phyloP scores from a whole-genome alignment of 345 rosid species.

The Gossypium raimondii region DNA sequence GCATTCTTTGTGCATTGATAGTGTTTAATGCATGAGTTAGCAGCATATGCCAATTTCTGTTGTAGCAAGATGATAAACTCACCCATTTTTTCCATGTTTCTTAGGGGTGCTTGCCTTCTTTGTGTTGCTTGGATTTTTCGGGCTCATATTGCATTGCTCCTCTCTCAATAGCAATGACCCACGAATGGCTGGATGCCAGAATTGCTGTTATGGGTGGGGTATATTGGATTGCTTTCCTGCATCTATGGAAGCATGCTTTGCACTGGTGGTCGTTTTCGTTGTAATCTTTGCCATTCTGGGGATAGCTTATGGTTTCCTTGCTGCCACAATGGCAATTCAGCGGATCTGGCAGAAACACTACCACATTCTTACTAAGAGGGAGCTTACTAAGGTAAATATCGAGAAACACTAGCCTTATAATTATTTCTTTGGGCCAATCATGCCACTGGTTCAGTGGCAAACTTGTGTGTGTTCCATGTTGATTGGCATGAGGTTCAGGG shows the following conservation, averaged over 20 bases:
- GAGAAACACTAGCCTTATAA: neutral
- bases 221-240: conserved; percentile 93
- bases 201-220: conserved; percentile 98
- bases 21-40: neutral
- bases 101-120: conserved; percentile 83
- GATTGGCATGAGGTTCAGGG: too few species aligned
- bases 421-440: neutral
- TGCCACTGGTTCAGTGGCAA: neutral
- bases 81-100: conserved; percentile 16
- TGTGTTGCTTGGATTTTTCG: conserved; percentile 84
- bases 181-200: conserved; percentile 88
- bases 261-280: conserved; percentile 72
- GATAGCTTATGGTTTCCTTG: conserved; percentile 90
- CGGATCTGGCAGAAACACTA: conserved; percentile 97
- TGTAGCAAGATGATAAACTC: neutral
- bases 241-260: conserved; percentile 92
- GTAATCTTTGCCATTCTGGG: conserved; percentile 89
- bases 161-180: conserved; percentile 74
- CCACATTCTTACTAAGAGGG: conserved; percentile 86
- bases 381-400: conserved; percentile 68
- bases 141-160: conserved; percentile 82
- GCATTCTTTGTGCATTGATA: neutral
- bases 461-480: too few species aligned
- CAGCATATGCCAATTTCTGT: conserved; percentile 9
- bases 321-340: conserved; percentile 91